Conservation (phyloP, 371 early-diverging fungal species). For the Mortierella sp. region DNA sequence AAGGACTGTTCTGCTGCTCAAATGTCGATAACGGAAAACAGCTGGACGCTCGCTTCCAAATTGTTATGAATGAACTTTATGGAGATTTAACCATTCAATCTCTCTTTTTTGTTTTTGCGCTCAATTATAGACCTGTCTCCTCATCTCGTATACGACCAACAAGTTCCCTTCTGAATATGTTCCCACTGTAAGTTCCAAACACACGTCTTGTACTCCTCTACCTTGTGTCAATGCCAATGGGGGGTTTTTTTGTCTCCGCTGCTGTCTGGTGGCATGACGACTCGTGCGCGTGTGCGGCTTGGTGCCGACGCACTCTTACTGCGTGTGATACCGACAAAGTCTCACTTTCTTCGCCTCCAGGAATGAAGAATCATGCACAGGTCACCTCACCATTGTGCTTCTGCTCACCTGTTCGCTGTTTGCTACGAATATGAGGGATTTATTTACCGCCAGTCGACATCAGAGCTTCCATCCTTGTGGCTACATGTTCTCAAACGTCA, state of each 20-base stretch:
- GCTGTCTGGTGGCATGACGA: not conserved
- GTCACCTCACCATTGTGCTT: no score
- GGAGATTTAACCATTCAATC: no score
- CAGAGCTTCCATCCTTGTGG: not conserved
- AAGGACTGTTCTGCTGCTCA: not conserved
- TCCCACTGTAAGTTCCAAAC: conserved; percentile 85
- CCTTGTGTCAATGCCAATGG: not conserved
- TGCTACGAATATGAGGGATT: not conserved
- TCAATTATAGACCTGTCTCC: conserved; percentile 87
- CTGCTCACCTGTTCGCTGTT: no score
- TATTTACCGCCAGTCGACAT: not conserved
- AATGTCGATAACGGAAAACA: conserved; percentile 1
- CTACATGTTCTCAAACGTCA: not conserved
- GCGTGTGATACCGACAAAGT: no score
- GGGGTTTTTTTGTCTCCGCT: not conserved
- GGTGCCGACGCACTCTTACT: no score
- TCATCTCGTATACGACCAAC: conserved; percentile 98
- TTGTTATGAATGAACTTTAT: not conserved
- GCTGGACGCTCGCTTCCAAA: not conserved
- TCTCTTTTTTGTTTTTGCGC: not conserved
- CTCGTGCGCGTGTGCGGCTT: not conserved
- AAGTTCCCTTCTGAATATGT: conserved; percentile 99
- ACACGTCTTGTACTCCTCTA: not conserved
- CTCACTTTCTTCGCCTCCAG: no score
- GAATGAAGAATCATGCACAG: no score